Evolutionary conservation across 345 rosid genomes (phyloP), one percentile per base, ranked within the genome.

Genomic region (Eucalyptus lansdowneana): DNA sequence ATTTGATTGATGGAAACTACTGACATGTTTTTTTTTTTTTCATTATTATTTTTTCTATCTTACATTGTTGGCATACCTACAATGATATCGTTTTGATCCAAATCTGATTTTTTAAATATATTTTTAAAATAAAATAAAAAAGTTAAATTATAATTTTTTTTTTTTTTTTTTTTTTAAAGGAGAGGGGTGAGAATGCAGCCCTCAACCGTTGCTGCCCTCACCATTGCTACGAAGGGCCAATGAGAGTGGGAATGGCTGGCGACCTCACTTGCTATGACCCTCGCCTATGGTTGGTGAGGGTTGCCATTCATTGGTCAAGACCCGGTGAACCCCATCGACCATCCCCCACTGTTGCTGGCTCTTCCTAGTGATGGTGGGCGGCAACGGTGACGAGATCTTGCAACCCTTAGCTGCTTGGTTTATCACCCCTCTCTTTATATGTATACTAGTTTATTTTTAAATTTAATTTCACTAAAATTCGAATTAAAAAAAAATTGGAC

Each of bases 221-320:
- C 29, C 62, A 56, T 24, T 24, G 29, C 29, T 10, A 24, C 1
- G 29, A 56, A 56, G 62, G 29, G 62, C 29, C 29, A 56, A 56
- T 0, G 1, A 56, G 29, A 24, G 1, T 56, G 13, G 29, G 29
- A 24, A 24, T 24, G 62, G 13, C 29, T 24, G 0, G 27, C 3
- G 13, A 56, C 62, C 62, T 56, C 62, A 22, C 13, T 56, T 22
- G 62, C 62, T 24, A 10, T 24, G 27, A 56, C 12, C 62, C 62
- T 56, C 1, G 29, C 62, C 62, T 56, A 56, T 56, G 6, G 29
- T 24, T 5, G 29, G 58, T 21, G 58, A 21, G 29, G 62, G 13
- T 24, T 56, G 62, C 29, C 62, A 24, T 56, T 56, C 62, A 56
- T 6, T 24, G 1, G 29, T 56, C 29, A 24, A 10, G 13, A 24